These are phyloP conservation scores for Penicillium tannophilum DNA, from an alignment of 495 filamentous ascomycete species.

Conservation along the genomic window DNA sequence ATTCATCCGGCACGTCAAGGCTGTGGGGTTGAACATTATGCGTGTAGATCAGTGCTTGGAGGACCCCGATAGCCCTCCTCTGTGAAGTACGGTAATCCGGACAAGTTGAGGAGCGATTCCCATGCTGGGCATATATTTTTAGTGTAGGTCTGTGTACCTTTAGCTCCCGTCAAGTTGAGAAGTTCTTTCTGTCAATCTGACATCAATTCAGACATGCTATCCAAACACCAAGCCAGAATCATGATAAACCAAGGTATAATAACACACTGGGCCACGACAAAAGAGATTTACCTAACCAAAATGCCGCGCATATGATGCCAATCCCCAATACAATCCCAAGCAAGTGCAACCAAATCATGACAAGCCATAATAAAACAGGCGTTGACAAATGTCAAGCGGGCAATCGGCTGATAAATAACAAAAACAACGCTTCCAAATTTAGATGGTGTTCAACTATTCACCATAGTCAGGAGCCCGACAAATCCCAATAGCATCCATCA, in stretches of 20 bases:
- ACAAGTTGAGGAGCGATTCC: background rate
- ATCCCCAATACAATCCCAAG: conserved; percentile 3
- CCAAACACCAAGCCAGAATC: background rate
- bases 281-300: background rate
- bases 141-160: conserved; percentile 2
- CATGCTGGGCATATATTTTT: conserved; percentile 4
- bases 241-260: conserved; percentile 1
- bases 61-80: conserved; percentile 65
- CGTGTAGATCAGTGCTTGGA: conserved; percentile 77
- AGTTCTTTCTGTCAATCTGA: background rate
- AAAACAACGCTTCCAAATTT: background rate
- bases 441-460: background rate
- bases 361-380: conserved; percentile 2
- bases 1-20: conserved; percentile 70
- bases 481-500: conserved; percentile 34
- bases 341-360: conserved; percentile 5
- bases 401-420: no score
- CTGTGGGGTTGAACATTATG: conserved; percentile 68
- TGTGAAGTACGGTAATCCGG: conserved; percentile 27
- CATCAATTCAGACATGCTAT: background rate
- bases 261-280: conserved; percentile 3
- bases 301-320: conserved; percentile 17
- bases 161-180: background rate
- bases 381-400: background rate
- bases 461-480: conserved; percentile 40